These are phyloP conservation scores for Blastobotrys proliferans DNA, from an alignment of 1,139 yeast species.

Conservation along the genomic window DNA sequence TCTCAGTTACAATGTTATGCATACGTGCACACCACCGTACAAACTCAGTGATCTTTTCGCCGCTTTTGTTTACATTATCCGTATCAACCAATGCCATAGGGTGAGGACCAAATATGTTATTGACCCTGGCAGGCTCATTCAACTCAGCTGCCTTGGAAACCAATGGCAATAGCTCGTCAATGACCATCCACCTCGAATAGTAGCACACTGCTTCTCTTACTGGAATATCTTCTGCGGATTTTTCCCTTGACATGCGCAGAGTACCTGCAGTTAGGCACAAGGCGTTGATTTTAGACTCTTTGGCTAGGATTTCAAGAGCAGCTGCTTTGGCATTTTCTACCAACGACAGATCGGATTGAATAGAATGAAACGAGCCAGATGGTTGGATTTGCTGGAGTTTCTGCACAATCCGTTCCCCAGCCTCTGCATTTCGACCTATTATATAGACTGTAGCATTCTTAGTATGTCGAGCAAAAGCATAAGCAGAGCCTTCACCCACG, in stretches of 20 bases:
- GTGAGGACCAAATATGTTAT: constrained; percentile 28
- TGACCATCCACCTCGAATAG: constrained; percentile 30
- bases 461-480: constrained; percentile 28
- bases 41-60: constrained; percentile 23
- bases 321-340: constrained; percentile 26
- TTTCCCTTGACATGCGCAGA: constrained; percentile 18
- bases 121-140: constrained; percentile 30
- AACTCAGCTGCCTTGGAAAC: constrained; percentile 25
- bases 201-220: constrained; percentile 26
- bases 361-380: constrained; percentile 24
- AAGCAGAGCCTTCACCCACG: constrained; percentile 32
- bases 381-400: constrained; percentile 18
- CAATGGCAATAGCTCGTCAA: constrained; percentile 26
- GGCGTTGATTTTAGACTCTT: too few species aligned
- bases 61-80: constrained; percentile 21
- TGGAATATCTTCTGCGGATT: constrained; percentile 31
- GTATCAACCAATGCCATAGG: constrained; percentile 20
- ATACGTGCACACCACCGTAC: constrained; percentile 21
- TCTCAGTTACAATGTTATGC: constrained; percentile 19
- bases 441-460: constrained; percentile 30
- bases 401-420: constrained; percentile 23
- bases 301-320: too few species aligned
- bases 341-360: constrained; percentile 26
- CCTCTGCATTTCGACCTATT: constrained; percentile 29
- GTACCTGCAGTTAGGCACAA: too few species aligned